These are phyloP conservation scores for Sphaerulina musiva DNA, from an alignment of 2,329 filamentous ascomycete genomes.

Conservation along the genomic window DNA sequence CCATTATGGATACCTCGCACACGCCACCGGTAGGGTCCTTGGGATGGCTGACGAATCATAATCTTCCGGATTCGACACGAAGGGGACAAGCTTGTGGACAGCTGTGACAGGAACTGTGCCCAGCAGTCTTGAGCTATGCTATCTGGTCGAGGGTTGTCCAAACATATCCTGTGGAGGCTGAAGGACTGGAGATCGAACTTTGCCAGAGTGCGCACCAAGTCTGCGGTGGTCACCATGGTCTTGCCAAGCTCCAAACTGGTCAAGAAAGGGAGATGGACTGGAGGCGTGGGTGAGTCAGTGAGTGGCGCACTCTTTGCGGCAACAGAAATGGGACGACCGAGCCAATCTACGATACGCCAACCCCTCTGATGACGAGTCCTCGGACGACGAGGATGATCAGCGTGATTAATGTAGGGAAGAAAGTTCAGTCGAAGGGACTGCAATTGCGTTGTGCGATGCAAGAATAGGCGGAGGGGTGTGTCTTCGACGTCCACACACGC, in stretches of 20 bases:
- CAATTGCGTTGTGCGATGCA: constrained; percentile 18
- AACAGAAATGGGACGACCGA: constrained; percentile 2
- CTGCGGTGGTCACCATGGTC: neutral
- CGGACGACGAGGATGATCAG: too few species aligned
- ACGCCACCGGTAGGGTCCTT: neutral
- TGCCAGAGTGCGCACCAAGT: constrained; percentile 16
- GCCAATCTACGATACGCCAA: constrained; percentile 8
- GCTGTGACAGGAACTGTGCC: constrained; percentile 6
- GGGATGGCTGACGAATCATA: constrained; percentile 8
- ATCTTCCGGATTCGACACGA: constrained; percentile 3
- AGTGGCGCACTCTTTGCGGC: neutral
- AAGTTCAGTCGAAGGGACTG: constrained; percentile 23
- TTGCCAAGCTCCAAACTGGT: constrained; percentile 1
- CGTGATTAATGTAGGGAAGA: too few species aligned
- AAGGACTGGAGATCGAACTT: constrained; percentile 22
- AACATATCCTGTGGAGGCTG: constrained; percentile 22
- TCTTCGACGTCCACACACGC: neutral
- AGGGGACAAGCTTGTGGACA: constrained; percentile 2
- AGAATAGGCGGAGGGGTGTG: constrained; percentile 13
- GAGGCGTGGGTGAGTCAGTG: neutral
- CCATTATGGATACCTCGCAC: neutral
- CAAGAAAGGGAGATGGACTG: neutral
- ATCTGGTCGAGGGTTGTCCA: neutral
- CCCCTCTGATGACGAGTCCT: too few species aligned
- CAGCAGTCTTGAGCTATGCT: constrained; percentile 5